Evolutionary conservation across 106 monocot genomes (phyloP), one percentile per base, ranked within the genome.

Genomic region (Hemerocallis citrina): DNA sequence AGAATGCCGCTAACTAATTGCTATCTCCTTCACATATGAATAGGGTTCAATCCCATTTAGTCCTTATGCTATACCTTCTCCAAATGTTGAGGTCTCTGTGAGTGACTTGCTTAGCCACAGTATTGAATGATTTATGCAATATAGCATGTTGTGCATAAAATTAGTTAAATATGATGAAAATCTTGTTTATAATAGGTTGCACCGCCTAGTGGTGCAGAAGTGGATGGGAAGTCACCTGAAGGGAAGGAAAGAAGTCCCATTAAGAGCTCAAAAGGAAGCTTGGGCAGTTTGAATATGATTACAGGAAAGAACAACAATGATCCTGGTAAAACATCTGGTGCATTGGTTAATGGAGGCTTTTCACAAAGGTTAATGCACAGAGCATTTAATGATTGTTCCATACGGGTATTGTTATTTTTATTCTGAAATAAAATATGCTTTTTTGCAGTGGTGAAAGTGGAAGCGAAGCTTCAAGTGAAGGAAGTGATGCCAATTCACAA

Each of bases 401-500:
- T 9, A 11, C 15, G 8, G 9, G n/a, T n/a, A n/a, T n/a, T n/a
- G n/a, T n/a, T n/a, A n/a, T n/a, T n/a, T n/a, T n/a, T n/a, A n/a
- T 11, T 7, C 5, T 11, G 5, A 38, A 38, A 11, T 6, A 25
- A 15, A 47, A 4, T 16, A 47, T 47, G 12, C 11, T n/a, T 19
- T n/a, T n/a, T 43, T 79, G 52, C 71, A 84, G 84, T 69, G 87
- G 80, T 21, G 89, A 89, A 37, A 92, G 88, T 76, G 84, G 71
- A 71, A 92, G 78, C 69, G 92, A 92, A 71, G 84, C 73, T 63
- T 88, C 88, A 66, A 92, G 81, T 60, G 87, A 81, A 80, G 91
- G 91, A 73, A 92, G 92, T 78, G 92, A 92, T 73, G 63, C 72
- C 17, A 81, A 92, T 67, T 86, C 92, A 59, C 83, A 92, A 50